These are phyloP conservation scores for Stylosanthes scabra DNA, from an alignment of 331 rosid species.

Conservation along the genomic window DNA sequence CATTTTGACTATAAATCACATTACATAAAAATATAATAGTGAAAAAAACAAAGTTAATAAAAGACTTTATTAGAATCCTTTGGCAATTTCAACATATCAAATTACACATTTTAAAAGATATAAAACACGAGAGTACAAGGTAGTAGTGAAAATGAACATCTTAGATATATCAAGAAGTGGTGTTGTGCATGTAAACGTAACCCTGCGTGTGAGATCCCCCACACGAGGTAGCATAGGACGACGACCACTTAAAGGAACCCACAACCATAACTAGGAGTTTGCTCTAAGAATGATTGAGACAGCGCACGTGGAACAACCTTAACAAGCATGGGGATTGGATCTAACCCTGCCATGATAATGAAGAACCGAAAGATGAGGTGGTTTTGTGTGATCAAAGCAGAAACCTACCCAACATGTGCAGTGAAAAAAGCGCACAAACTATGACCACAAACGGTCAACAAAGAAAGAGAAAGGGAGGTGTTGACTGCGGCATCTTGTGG, in stretches of 20 bases:
- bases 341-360: conserved; percentile 19
- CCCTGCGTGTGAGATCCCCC: background rate
- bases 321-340: conserved; percentile 16
- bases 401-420: conserved; percentile 48
- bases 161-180: background rate
- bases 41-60: no score
- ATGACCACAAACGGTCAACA: conserved; percentile 51
- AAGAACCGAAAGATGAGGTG: conserved; percentile 10
- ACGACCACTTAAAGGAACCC: no score
- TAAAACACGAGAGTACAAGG: no score
- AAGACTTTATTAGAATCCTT: no score
- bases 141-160: background rate
- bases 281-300: background rate
- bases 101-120: no score
- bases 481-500: conserved; percentile 96
- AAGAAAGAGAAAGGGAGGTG: conserved; percentile 45
- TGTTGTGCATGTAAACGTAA: background rate
- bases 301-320: conserved; percentile 45
- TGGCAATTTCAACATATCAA: no score
- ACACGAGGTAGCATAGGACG: no score
- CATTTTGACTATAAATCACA: no score
- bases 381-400: conserved; percentile 48
- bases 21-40: no score
- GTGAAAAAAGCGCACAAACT: conserved; percentile 29
- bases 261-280: background rate